phyloP scores from a whole-genome alignment of 106 monocot species.

The Dioscorea zingiberensis region DNA sequence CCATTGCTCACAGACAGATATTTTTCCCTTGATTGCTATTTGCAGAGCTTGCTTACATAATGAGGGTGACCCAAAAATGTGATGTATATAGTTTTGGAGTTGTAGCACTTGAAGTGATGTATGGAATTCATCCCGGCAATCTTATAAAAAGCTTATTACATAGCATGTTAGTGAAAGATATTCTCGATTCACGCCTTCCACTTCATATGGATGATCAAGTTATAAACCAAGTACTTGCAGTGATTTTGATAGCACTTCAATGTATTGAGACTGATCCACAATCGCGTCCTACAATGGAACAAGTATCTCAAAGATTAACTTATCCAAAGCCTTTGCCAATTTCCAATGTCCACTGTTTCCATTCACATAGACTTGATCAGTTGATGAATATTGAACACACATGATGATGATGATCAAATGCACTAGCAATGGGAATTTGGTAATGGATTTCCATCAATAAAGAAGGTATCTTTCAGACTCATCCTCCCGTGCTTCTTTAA shows the following conservation, averaged over 20 bases:
- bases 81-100: conserved; percentile 45
- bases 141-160: conserved; percentile 5
- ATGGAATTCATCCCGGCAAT: conserved; percentile 34
- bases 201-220: neutral
- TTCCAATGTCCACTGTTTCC: too few species aligned
- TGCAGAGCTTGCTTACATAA: conserved; percentile 42
- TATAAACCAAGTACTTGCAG: neutral
- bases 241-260: neutral
- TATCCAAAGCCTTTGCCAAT: too few species aligned
- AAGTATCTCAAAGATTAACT: conserved; percentile 4
- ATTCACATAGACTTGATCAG: too few species aligned
- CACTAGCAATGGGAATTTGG: too few species aligned
- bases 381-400: too few species aligned
- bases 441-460: too few species aligned
- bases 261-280: conserved; percentile 1
- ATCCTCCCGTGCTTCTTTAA: too few species aligned
- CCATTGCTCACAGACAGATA: too few species aligned
- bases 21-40: neutral
- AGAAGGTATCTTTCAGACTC: too few species aligned
- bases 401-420: too few species aligned
- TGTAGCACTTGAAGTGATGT: conserved; percentile 21
- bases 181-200: conserved; percentile 8
- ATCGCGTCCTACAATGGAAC: conserved; percentile 11
- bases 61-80: conserved; percentile 29
- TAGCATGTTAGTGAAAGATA: conserved; percentile 8